These are phyloP conservation scores for Bathelium albidoporum DNA, from an alignment of 495 filamentous ascomycete species.

Conservation along the genomic window DNA sequence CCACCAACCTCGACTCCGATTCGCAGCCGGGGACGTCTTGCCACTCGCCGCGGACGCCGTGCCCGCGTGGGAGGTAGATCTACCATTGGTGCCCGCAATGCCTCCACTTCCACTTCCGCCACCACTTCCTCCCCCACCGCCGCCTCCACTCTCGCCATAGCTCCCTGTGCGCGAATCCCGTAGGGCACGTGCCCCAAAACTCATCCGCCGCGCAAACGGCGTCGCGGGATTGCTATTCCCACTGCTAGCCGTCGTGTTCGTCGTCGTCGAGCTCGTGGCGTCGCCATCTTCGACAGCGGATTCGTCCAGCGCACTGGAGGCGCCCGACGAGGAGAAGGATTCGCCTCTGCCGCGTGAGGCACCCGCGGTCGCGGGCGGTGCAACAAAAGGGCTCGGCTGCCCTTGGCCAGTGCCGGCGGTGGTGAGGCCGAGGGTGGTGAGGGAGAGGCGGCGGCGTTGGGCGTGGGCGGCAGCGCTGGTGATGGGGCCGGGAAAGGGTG, in stretches of 20 bases:
- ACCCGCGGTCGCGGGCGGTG: slow-evolving; percentile 38
- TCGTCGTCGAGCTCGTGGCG: slow-evolving; percentile 24
- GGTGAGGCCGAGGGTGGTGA: slow-evolving; percentile 74
- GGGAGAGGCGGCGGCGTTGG: slow-evolving; percentile 74
- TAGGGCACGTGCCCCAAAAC: slow-evolving; percentile 81
- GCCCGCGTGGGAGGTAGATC: slow-evolving; percentile 9
- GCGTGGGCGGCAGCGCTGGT: slow-evolving; percentile 51
- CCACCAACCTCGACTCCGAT: slow-evolving; percentile 40
- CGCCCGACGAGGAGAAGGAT: slow-evolving; percentile 59
- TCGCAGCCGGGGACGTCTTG: slow-evolving; percentile 31
- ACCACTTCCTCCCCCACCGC: slow-evolving; percentile 17
- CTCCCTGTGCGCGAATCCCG: slow-evolving; percentile 57
- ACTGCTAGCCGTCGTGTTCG: slow-evolving; percentile 19
- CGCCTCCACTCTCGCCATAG: too few relatives aligned
- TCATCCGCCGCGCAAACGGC: slow-evolving; percentile 77
- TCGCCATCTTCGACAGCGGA: slow-evolving; percentile 77
- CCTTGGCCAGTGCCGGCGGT: too few relatives aligned
- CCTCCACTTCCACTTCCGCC: background rate
- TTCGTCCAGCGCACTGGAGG: slow-evolving; percentile 58
- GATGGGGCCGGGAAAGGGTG: slow-evolving; percentile 52
- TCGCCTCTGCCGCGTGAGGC: too few relatives aligned
- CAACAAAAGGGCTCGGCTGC: slow-evolving; percentile 49
- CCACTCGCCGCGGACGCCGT: slow-evolving; percentile 6
- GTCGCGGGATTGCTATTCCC: slow-evolving; percentile 48
- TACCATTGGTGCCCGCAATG: slow-evolving; percentile 21